These are phyloP conservation scores for Chamaecrista fasciculata DNA, from an alignment of 306 rosid genomes.

Conservation along the genomic window DNA sequence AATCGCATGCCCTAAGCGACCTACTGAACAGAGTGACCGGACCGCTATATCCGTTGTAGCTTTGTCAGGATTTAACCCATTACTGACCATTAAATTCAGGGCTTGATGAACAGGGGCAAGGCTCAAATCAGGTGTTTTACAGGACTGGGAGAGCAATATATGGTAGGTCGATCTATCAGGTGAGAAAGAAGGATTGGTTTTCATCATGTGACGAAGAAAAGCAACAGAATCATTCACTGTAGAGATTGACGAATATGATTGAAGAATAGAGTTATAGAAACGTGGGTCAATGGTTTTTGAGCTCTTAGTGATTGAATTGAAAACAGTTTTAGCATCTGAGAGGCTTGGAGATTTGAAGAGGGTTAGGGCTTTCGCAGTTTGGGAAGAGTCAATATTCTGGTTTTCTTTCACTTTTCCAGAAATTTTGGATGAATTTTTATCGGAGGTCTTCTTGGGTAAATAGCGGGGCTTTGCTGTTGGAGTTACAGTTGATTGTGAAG, in stretches of 20 bases:
- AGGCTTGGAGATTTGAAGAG: conserved; percentile 64
- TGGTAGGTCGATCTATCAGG: conserved; percentile 74
- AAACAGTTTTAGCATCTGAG: conserved; percentile 58
- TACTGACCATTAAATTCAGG: conserved; percentile 66
- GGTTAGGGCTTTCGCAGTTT: conserved; percentile 15
- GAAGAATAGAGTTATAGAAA: conserved; percentile 61
- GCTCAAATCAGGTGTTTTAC: conserved; percentile 40
- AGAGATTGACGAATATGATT: conserved; percentile 67
- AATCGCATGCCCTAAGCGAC: conserved; percentile 54
- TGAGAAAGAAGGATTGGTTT: conserved; percentile 52
- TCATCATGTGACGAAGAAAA: conserved; percentile 70
- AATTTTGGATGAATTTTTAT: conserved; percentile 25
- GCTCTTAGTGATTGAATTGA: conserved; percentile 46
- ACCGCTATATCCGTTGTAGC: conserved; percentile 63
- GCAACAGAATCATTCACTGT: conserved; percentile 59
- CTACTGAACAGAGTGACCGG: conserved; percentile 58
- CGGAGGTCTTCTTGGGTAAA: conserved; percentile 30
- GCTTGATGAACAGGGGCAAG: conserved; percentile 59
- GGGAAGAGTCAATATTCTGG: neutral
- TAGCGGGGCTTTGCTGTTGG: conserved; percentile 30
- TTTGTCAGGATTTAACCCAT: conserved; percentile 56
- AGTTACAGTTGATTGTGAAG: conserved; percentile 14
- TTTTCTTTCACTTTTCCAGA: conserved; percentile 20
- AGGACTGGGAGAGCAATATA: conserved; percentile 58
- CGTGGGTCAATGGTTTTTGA: conserved; percentile 39